Percentiles rank a stretch among this genome's conserved stretches.
Conservation (phyloP, 2,329 filamentous ascomycete species). For the Pestalotiopsis sp. region DNA sequence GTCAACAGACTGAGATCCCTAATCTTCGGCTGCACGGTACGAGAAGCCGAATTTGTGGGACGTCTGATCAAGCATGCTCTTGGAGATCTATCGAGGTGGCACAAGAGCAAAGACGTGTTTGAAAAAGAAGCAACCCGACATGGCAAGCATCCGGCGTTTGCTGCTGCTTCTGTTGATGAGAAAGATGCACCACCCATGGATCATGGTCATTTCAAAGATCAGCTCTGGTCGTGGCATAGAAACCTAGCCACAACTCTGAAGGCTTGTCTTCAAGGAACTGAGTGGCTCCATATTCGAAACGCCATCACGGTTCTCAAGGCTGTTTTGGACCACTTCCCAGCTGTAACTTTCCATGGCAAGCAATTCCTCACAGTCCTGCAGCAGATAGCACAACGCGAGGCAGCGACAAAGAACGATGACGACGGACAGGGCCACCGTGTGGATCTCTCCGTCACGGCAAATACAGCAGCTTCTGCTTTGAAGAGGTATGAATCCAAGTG, state of each 20-base stretch:
- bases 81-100: conserved; percentile 81
- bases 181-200: conserved; percentile 76
- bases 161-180: conserved; percentile 69
- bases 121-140: conserved; percentile 77
- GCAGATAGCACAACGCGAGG: conserved; percentile 66
- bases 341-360: conserved; percentile 83
- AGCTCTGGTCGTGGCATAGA: conserved; percentile 90
- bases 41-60: conserved; percentile 91
- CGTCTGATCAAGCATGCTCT: conserved; percentile 85
- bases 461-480: conserved; percentile 71
- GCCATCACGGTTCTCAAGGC: conserved; percentile 87
- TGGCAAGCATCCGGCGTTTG: conserved; percentile 74
- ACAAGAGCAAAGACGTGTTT: conserved; percentile 74
- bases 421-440: conserved; percentile 63
- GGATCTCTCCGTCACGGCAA: conserved; percentile 76
- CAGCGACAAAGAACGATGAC: conserved; percentile 49
- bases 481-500: conserved; percentile 68
- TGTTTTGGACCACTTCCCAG: conserved; percentile 81
- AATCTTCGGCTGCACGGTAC: conserved; percentile 86
- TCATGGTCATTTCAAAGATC: conserved; percentile 82
- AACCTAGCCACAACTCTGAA: conserved; percentile 79
- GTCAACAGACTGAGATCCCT: conserved; percentile 79
- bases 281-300: conserved; percentile 98
- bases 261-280: conserved; percentile 76
- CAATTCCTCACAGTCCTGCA: conserved; percentile 66